Evolutionary conservation across 2,329 filamentous ascomycete genomes (phyloP).

Genomic region (Fusarium circinatum): DNA sequence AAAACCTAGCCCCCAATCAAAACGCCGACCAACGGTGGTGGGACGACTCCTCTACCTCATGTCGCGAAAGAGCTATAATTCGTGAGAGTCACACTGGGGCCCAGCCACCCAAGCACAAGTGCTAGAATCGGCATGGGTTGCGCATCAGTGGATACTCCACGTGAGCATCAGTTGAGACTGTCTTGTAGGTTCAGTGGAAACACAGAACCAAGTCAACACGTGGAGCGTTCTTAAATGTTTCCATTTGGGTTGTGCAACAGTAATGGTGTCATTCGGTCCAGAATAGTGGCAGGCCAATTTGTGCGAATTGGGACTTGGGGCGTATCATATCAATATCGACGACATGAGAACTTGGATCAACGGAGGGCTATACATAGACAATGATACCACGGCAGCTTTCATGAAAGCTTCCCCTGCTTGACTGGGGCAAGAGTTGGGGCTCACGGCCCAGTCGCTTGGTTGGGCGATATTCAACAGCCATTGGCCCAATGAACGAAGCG

Average conservation of each 20-base stretch:
- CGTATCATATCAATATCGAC: conserved; percentile 12
- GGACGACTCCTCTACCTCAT: conserved; percentile 36
- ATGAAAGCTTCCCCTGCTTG: conserved; percentile 24
- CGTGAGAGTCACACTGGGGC: conserved; percentile 37
- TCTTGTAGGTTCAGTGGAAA: conserved; percentile 38
- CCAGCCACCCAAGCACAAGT: conserved; percentile 40
- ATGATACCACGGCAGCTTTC: conserved; percentile 8
- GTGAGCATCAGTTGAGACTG: conserved; percentile 42
- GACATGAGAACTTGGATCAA: conserved; percentile 3
- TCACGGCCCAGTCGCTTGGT: conserved; percentile 39
- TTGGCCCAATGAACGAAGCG: conserved; percentile 28
- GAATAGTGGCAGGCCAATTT: conserved; percentile 23
- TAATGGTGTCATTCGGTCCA: conserved; percentile 22
- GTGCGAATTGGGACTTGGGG: background rate
- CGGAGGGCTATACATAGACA: background rate
- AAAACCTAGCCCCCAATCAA: conserved; percentile 16
- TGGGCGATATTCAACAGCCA: conserved; percentile 23
- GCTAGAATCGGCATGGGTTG: conserved; percentile 43
- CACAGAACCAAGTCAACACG: conserved; percentile 44
- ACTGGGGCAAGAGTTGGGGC: conserved; percentile 16
- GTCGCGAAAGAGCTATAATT: conserved; percentile 38
- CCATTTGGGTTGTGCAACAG: conserved; percentile 41
- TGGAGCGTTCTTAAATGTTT: conserved; percentile 43
- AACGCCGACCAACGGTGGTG: conserved; percentile 29
- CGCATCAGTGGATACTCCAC: conserved; percentile 48